Conservation (phyloP, 2,329 filamentous ascomycete species). For the Xylariaceae sp. region DNA sequence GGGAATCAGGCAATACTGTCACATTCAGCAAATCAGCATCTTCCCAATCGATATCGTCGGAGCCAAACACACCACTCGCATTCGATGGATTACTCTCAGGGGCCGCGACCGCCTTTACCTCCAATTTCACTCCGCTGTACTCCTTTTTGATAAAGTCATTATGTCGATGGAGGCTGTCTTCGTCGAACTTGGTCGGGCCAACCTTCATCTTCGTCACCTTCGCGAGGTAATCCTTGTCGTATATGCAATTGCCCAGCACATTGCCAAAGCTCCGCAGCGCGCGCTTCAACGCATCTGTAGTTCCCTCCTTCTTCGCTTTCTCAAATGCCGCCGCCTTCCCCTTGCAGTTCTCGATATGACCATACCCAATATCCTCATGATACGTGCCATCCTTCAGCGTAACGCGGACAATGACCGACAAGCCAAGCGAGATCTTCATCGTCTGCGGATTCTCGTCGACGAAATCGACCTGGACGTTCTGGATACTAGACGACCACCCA, state of each 20-base stretch:
- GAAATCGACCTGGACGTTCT: conserved; percentile 92
- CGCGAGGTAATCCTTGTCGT: conserved; percentile 88
- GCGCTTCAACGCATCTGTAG: conserved; percentile 88
- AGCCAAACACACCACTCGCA: conserved; percentile 44
- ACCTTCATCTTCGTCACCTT: conserved; percentile 89
- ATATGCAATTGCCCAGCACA: conserved; percentile 95
- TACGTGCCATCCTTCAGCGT: conserved; percentile 91
- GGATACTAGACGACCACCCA: conserved; percentile 86
- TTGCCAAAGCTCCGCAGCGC: conserved; percentile 90
- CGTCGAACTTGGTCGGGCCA: conserved; percentile 69
- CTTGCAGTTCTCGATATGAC: conserved; percentile 92
- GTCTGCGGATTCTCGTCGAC: conserved; percentile 79
- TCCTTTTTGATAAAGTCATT: conserved; percentile 65
- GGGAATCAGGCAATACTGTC: conserved; percentile 30
- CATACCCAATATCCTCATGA: conserved; percentile 96
- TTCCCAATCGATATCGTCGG: conserved; percentile 32
- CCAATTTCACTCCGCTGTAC: conserved; percentile 26
- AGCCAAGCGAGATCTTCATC: conserved; percentile 72
- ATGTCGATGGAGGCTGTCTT: conserved; percentile 76
- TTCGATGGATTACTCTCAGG: conserved; percentile 24
- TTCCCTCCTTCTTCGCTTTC: conserved; percentile 97
- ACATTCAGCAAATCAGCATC: conserved; percentile 32
- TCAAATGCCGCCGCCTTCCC: conserved; percentile 94
- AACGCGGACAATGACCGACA: conserved; percentile 87
- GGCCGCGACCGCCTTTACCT: conserved; percentile 31